Evolutionary conservation across 352 stramenopile genomes (phyloP).

Genomic region (Elongisporangium undulatum): DNA sequence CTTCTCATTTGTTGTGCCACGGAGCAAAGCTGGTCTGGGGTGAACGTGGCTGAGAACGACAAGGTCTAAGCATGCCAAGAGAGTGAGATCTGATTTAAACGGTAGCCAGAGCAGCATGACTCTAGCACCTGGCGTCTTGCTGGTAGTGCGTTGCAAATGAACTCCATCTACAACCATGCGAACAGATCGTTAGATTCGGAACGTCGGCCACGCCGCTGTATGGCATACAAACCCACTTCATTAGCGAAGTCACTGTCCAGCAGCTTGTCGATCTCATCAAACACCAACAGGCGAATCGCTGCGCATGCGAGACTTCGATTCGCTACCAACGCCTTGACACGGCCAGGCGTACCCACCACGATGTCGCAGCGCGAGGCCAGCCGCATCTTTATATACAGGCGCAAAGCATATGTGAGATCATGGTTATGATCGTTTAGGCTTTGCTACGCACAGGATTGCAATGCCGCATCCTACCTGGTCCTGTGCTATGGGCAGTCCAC

Average conservation of each 20-base stretch:
- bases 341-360: conserved; percentile 66
- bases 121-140: conserved; percentile 56
- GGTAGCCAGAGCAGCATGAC: neutral
- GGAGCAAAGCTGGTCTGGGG: conserved; percentile 50
- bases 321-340: conserved; percentile 65
- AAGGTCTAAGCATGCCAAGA: conserved; percentile 34
- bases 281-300: conserved; percentile 51
- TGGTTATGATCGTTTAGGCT: neutral
- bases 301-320: conserved; percentile 40
- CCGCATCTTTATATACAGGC: conserved; percentile 18
- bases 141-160: conserved; percentile 48
- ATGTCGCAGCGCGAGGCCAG: conserved; percentile 50
- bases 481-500: conserved; percentile 48
- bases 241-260: conserved; percentile 55
- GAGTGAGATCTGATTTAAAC: neutral
- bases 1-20: conserved; percentile 52
- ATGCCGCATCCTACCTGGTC: conserved; percentile 37
- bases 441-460: conserved; percentile 3
- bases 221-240: conserved; percentile 24
- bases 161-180: conserved; percentile 39
- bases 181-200: conserved; percentile 3
- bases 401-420: neutral
- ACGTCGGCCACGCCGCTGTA: neutral
- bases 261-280: conserved; percentile 87
- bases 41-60: conserved; percentile 77